Evolutionary conservation across 306 rosid species (phyloP), one percentile per base, ranked within the genome.

Genomic region (Crotalaria pallida): DNA sequence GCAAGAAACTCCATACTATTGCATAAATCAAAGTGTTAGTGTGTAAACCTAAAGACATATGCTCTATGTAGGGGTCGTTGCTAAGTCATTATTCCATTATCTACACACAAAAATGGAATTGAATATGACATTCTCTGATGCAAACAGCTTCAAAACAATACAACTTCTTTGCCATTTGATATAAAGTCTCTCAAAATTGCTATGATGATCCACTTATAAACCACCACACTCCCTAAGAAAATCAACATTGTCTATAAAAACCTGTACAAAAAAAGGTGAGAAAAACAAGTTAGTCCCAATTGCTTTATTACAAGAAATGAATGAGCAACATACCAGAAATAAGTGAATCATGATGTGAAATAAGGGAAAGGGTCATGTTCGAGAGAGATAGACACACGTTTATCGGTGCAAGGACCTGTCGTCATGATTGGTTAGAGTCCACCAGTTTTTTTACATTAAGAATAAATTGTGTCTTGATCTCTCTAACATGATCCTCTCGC

Each of bases 171-270:
- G 40, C 67, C 79, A 23, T 47, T 59, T 71, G 65, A 40, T 49
- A 56, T 53, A 26, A 71, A 73, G 63, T 23, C 18, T 66, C 58
- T 33, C 77, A 69, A 63, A 71, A 67, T 55, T 58, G 66, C 53
- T 45, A 17, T 10, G 34, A 71, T 55, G 26, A 57, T 64, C 7
- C 29, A 31, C 21, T 6, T 48, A 44, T 41, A 75, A 40, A 44
- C 81, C 84, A 94, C 84, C 87, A 89, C 91, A 76, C 72, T 91
- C 97, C 86, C 83, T 91, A 3, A 62, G 67, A 67, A 91, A 91
- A 73, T 91, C 99, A 38, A 81, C 70, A 81, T 91, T 94, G 83
- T 94, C 99, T 80, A 91, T 96, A 72, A 94, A 94, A 71, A 94
- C 99, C 99, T 91, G 91, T 34, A 77, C 29, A 71, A 71, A 58